These are phyloP conservation scores for Limnanthes douglasii DNA, from an alignment of 345 rosid genomes.

Conservation along the genomic window DNA sequence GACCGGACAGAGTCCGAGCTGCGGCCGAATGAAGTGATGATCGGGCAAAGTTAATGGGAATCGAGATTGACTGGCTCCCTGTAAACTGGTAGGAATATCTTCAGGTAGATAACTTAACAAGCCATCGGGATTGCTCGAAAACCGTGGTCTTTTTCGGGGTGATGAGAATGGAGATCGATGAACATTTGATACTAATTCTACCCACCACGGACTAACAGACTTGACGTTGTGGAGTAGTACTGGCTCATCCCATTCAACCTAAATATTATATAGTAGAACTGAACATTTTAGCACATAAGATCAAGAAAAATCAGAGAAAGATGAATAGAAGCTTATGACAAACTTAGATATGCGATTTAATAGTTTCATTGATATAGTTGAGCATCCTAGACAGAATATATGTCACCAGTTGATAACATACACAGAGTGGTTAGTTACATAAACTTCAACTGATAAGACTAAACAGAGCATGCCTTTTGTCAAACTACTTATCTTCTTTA, in stretches of 20 bases:
- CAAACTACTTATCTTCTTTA: too few relatives aligned
- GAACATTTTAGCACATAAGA: too few relatives aligned
- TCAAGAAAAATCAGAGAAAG: too few relatives aligned
- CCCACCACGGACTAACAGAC: constrained; percentile 64
- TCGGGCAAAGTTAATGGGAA: constrained; percentile 38
- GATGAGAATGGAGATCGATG: constrained; percentile 48
- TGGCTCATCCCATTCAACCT: constrained; percentile 79
- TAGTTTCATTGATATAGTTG: too few relatives aligned
- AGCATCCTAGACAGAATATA: too few relatives aligned
- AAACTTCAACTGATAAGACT: constrained; percentile 6
- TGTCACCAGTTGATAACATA: too few relatives aligned
- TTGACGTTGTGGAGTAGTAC: constrained; percentile 66
- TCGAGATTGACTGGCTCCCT: constrained; percentile 93
- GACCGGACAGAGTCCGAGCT: constrained; percentile 20
- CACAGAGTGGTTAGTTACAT: too few relatives aligned
- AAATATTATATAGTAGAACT: neutral
- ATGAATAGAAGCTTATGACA: too few relatives aligned
- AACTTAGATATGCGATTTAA: too few relatives aligned
- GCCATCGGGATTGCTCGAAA: constrained; percentile 40
- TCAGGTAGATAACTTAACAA: constrained; percentile 37
- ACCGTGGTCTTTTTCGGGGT: constrained; percentile 66
- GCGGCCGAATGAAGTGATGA: constrained; percentile 38
- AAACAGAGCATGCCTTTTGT: too few relatives aligned
- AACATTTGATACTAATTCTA: constrained; percentile 52
- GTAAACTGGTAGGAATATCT: constrained; percentile 69